These are phyloP conservation scores for Pestalotiopsis sp. DNA, from an alignment of 2,329 filamentous ascomycete species.

Conservation along the genomic window DNA sequence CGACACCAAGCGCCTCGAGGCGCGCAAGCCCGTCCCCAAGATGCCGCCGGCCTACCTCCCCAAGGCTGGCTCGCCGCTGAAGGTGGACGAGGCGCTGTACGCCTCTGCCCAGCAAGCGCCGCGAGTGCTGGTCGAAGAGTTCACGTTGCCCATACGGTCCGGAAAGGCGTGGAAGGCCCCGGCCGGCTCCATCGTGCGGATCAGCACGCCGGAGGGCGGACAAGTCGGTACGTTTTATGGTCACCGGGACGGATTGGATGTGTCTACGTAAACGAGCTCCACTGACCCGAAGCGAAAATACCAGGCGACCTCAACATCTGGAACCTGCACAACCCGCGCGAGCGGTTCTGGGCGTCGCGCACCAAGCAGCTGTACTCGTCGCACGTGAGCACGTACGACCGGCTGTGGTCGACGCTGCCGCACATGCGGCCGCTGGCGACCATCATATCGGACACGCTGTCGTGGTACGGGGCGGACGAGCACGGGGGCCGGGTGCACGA, in stretches of 20 bases:
- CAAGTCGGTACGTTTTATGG: constrained; percentile 59
- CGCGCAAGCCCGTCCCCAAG: constrained; percentile 44
- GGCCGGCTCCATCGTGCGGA: constrained; percentile 66
- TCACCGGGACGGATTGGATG: too few species aligned
- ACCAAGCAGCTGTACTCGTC: constrained; percentile 78
- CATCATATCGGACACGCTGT: constrained; percentile 67
- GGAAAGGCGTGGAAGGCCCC: constrained; percentile 72
- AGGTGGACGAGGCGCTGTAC: constrained; percentile 52
- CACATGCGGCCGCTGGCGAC: constrained; percentile 76
- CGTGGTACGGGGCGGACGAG: constrained; percentile 59
- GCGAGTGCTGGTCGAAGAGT: constrained; percentile 45
- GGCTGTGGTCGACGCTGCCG: constrained; percentile 76
- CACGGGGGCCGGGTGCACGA: constrained; percentile 73
- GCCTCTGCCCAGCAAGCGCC: constrained; percentile 56
- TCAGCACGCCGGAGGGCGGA: constrained; percentile 74
- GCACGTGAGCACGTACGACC: constrained; percentile 70
- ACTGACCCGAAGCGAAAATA: too few species aligned
- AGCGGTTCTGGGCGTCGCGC: constrained; percentile 79
- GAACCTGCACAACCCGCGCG: constrained; percentile 73
- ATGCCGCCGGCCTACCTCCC: constrained; percentile 51
- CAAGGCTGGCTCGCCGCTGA: constrained; percentile 40
- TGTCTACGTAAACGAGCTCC: too few species aligned
- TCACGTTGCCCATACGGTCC: constrained; percentile 71
- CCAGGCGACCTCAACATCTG: constrained; percentile 80
- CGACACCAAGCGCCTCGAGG: constrained; percentile 36